Conservation (phyloP, 495 filamentous ascomycete genomes). For the Aspergillus heteromorphus region DNA sequence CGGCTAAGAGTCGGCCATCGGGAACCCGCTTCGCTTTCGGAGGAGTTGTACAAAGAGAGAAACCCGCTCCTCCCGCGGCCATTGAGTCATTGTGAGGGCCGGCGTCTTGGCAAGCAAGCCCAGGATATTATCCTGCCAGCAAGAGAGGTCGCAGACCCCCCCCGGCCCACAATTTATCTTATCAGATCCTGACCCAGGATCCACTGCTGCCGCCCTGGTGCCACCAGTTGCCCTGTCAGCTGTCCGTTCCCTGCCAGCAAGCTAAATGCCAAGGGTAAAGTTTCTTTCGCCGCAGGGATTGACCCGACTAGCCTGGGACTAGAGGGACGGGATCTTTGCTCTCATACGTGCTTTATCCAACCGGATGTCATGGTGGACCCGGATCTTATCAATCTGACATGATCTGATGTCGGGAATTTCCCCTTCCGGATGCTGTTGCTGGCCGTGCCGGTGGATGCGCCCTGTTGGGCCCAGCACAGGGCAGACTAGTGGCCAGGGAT, state of each 20-base stretch:
- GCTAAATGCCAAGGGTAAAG: too few relatives aligned
- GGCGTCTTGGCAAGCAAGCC: neutral
- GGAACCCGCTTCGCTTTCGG: neutral
- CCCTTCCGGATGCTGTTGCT: conserved; percentile 7
- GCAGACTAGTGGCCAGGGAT: neutral
- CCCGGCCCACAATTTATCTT: neutral
- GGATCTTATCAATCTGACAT: conserved; percentile 23
- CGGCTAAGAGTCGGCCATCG: neutral
- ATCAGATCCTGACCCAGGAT: neutral
- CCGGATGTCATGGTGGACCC: neutral
- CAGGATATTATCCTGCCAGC: neutral
- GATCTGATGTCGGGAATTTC: conserved; percentile 9
- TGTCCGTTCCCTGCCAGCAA: too few relatives aligned
- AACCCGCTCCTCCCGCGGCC: neutral
- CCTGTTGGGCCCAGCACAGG: neutral
- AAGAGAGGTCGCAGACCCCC: too few relatives aligned
- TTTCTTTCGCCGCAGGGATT: too few relatives aligned
- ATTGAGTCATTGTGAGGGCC: neutral
- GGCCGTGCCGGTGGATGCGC: neutral
- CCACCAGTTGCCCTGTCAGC: too few relatives aligned
- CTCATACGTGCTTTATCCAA: too few relatives aligned
- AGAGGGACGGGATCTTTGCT: too few relatives aligned
- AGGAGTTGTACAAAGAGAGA: neutral
- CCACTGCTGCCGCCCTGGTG: neutral
- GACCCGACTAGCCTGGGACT: too few relatives aligned